These are phyloP conservation scores for Kodamaea neixiangensis DNA, from an alignment of 805 yeast genomes.

Conservation along the genomic window DNA sequence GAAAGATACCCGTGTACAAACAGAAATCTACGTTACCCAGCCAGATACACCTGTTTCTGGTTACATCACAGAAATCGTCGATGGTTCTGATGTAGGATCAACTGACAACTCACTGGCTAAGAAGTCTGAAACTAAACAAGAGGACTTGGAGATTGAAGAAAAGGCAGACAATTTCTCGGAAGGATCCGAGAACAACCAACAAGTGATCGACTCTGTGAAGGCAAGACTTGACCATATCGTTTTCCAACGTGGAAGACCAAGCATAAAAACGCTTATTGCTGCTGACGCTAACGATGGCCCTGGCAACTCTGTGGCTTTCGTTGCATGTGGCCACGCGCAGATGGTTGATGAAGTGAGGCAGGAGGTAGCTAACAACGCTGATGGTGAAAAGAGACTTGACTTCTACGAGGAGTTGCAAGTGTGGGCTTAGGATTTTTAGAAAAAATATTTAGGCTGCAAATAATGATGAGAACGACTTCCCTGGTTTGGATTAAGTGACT, in stretches of 20 bases:
- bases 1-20: conserved; percentile 26
- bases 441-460: not conserved
- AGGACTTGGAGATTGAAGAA: not conserved
- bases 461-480: not conserved
- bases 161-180: not conserved
- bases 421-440: conserved; percentile 5
- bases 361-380: conserved; percentile 44
- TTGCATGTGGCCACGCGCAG: conserved; percentile 63
- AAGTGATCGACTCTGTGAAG: not conserved
- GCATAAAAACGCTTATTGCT: conserved; percentile 38
- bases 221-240: conserved; percentile 13
- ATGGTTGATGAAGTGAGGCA: conserved; percentile 60
- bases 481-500: too few species aligned
- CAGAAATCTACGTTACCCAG: conserved; percentile 29
- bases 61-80: not conserved
- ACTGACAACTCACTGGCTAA: not conserved
- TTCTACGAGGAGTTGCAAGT: conserved; percentile 50
- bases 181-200: not conserved
- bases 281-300: conserved; percentile 35
- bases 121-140: not conserved
- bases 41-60: conserved; percentile 18
- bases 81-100: not conserved
- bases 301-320: conserved; percentile 47
- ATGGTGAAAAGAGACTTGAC: conserved; percentile 53
- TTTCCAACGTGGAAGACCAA: conserved; percentile 43